Conservation (phyloP, 805 yeast genomes). For the Barnettozyma californica region DNA sequence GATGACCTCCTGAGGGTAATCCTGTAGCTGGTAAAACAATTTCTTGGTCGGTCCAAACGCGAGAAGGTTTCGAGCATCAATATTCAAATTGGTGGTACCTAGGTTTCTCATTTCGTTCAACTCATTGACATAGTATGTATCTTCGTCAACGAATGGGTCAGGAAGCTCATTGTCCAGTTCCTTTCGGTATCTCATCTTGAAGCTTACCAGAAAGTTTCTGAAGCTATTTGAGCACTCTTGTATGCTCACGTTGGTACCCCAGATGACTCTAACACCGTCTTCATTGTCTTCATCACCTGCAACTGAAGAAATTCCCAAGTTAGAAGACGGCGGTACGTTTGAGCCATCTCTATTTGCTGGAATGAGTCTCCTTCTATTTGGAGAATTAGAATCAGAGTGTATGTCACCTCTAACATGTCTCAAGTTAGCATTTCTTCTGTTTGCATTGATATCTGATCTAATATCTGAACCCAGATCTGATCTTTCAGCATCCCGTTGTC, state of each 20-base stretch:
- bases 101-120: conserved; percentile 69
- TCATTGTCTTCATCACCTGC: conserved; percentile 34
- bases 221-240: conserved; percentile 79
- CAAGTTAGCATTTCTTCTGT: conserved; percentile 40
- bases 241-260: conserved; percentile 98
- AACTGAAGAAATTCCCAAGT: conserved; percentile 16
- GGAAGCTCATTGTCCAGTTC: conserved; percentile 33
- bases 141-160: conserved; percentile 57
- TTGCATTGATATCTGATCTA: conserved; percentile 39
- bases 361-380: conserved; percentile 53
- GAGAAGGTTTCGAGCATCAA: conserved; percentile 76
- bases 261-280: conserved; percentile 85
- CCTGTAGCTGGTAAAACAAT: conserved; percentile 77
- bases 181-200: conserved; percentile 71
- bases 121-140: conserved; percentile 65
- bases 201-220: conserved; percentile 77
- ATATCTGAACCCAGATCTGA: conserved; percentile 33
- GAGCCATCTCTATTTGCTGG: conserved; percentile 31
- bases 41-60: conserved; percentile 73
- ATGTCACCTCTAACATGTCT: conserved; percentile 72
- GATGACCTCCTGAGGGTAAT: conserved; percentile 94
- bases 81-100: conserved; percentile 76
- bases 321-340: conserved; percentile 27
- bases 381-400: conserved; percentile 67
- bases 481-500: conserved; percentile 16